Percentiles rank a stretch among this genome's conserved stretches.
These are phyloP conservation scores for Phanerodontia chrysosporium DNA, from an alignment of 768 basidiomycete genomes.

Conservation along the genomic window DNA sequence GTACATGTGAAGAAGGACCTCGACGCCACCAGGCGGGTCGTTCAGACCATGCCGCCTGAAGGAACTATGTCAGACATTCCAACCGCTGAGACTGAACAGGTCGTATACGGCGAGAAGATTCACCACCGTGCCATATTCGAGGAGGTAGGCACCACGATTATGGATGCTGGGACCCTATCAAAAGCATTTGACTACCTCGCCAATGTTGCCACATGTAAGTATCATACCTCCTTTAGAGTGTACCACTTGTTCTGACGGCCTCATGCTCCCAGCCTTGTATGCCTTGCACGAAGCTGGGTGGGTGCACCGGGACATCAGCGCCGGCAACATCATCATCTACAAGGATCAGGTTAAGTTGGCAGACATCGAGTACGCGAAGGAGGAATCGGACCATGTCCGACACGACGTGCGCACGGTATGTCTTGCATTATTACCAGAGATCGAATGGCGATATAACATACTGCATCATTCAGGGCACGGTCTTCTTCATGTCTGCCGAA, in stretches of 20 bases:
- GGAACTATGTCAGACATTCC: background rate
- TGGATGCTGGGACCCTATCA: background rate
- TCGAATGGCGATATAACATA: background rate
- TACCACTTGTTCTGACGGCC: too few relatives aligned
- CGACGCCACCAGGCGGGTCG: background rate
- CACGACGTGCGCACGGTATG: background rate
- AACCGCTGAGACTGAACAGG: background rate
- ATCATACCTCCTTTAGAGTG: too few relatives aligned
- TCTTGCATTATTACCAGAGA: background rate
- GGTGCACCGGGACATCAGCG: slow-evolving; percentile 18
- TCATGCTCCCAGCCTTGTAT: too few relatives aligned
- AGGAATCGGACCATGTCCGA: background rate
- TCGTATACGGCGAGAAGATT: background rate
- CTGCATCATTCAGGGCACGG: slow-evolving; percentile 1
- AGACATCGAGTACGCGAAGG: slow-evolving; percentile 15
- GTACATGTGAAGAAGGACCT: background rate
- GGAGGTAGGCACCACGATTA: slow-evolving; percentile 12
- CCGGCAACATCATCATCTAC: slow-evolving; percentile 13
- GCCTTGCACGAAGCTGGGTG: slow-evolving; percentile 10
- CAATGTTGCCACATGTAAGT: background rate
- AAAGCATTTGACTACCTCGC: background rate
- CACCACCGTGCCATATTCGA: slow-evolving; percentile 16
- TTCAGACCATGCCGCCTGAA: background rate
- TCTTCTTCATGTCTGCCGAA: slow-evolving; percentile 7
- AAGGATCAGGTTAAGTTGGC: background rate